A percentile compares a stretch with the other conserved stretches of the same genome.
Evolutionary conservation across 179 eudicot genomes (phyloP).

Genomic region (Silene vulgaris): DNA sequence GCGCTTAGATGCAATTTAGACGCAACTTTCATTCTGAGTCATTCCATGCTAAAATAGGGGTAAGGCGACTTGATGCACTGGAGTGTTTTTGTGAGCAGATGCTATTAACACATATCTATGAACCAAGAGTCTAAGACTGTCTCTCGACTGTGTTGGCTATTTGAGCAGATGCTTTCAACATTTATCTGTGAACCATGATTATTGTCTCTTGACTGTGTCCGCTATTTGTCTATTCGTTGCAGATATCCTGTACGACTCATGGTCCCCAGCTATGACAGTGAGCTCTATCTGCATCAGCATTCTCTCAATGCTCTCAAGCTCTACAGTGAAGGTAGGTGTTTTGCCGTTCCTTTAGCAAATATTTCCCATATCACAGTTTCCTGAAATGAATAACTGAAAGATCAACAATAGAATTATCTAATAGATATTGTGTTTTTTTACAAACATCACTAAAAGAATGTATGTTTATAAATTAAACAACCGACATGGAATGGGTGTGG

Average conservation of each 20-base stretch:
- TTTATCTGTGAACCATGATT: too few species aligned
- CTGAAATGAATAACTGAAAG: not conserved
- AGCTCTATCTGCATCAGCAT: slow-evolving; percentile 68
- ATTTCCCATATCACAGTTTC: too few species aligned
- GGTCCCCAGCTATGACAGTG: slow-evolving; percentile 75
- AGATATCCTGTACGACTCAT: slow-evolving; percentile 63
- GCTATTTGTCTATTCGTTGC: slow-evolving; percentile 19
- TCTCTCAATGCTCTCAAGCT: slow-evolving; percentile 65
- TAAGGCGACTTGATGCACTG: too few species aligned
- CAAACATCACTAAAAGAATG: not conserved
- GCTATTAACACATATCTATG: not conserved
- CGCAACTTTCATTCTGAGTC: too few species aligned
- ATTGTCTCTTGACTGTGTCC: not conserved
- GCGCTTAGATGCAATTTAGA: too few species aligned
- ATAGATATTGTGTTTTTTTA: not conserved
- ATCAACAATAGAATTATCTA: not conserved
- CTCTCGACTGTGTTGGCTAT: not conserved
- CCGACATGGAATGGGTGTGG: not conserved
- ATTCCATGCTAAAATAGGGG: too few species aligned
- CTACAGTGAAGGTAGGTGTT: slow-evolving; percentile 42
- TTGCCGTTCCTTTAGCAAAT: not conserved
- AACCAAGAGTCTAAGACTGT: not conserved
- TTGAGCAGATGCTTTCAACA: too few species aligned
- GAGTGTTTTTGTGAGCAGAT: not conserved
- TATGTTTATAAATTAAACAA: too few species aligned